These are phyloP conservation scores for Euryodendron excelsum DNA, from an alignment of 148 eudicot genomes.

Conservation along the genomic window DNA sequence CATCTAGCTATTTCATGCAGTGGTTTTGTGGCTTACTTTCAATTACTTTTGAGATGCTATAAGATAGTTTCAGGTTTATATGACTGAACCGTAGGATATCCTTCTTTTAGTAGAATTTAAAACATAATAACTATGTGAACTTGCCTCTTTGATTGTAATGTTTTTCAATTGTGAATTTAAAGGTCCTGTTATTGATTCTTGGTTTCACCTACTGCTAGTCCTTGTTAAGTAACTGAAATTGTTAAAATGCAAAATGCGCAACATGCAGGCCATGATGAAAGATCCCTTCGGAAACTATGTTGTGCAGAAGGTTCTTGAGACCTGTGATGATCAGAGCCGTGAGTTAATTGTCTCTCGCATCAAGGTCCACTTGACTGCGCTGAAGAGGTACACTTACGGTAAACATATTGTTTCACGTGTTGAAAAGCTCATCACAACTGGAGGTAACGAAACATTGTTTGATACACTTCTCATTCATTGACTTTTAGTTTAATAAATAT, in stretches of 20 bases:
- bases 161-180: too few species aligned
- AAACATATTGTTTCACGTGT: slow-evolving; percentile 62
- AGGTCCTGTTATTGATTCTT: not conserved
- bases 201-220: not conserved
- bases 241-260: slow-evolving; percentile 4
- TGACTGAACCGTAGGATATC: not conserved
- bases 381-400: slow-evolving; percentile 56
- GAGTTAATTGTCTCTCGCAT: slow-evolving; percentile 53
- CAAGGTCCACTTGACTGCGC: slow-evolving; percentile 45
- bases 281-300: slow-evolving; percentile 67
- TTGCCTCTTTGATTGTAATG: not conserved
- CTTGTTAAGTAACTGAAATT: not conserved
- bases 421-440: slow-evolving; percentile 56
- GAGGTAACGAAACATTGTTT: slow-evolving; percentile 31
- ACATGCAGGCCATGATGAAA: slow-evolving; percentile 60
- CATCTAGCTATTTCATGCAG: too few species aligned
- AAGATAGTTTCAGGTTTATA: too few species aligned
- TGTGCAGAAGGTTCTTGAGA: slow-evolving; percentile 58
- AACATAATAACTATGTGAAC: not conserved
- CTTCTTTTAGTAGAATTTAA: not conserved
- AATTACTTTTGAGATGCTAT: too few species aligned
- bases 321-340: slow-evolving; percentile 50
- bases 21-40: too few species aligned
- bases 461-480: not conserved
- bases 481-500: not conserved